Conservation (phyloP, 306 rosid species). For the Malus orientalis region DNA sequence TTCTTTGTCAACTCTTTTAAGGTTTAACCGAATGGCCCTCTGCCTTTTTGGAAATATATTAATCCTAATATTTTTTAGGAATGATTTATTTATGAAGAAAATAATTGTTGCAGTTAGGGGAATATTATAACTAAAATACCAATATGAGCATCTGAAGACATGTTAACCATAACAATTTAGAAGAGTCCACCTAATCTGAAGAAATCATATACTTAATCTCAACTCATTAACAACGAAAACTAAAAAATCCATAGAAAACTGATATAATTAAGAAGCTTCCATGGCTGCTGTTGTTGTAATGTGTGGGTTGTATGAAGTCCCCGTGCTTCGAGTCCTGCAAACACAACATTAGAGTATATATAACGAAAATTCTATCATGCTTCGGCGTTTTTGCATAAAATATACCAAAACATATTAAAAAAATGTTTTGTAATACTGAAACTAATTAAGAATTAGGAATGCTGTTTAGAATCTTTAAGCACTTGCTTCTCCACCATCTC, state of each 20-base stretch:
- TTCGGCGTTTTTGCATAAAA: no score
- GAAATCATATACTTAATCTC: not conserved
- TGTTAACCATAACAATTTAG: not conserved
- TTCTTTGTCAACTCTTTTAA: not conserved
- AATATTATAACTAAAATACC: not conserved
- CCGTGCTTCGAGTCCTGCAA: no score
- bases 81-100: not conserved
- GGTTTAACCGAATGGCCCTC: not conserved
- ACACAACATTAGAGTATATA: no score
- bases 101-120: not conserved
- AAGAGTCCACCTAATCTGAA: slow-evolving; percentile 3
- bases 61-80: not conserved
- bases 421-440: not conserved
- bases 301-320: not conserved
- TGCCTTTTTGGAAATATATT: not conserved
- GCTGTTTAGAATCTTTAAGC: slow-evolving; percentile 1
- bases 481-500: slow-evolving; percentile 14
- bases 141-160: not conserved
- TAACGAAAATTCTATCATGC: no score
- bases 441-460: not conserved
- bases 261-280: not conserved
- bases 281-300: slow-evolving; percentile 1
- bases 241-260: not conserved
- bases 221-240: not conserved
- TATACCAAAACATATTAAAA: no score